These are phyloP conservation scores for Rhodotorula babjevae DNA, from an alignment of 768 basidiomycete species.

Conservation along the genomic window DNA sequence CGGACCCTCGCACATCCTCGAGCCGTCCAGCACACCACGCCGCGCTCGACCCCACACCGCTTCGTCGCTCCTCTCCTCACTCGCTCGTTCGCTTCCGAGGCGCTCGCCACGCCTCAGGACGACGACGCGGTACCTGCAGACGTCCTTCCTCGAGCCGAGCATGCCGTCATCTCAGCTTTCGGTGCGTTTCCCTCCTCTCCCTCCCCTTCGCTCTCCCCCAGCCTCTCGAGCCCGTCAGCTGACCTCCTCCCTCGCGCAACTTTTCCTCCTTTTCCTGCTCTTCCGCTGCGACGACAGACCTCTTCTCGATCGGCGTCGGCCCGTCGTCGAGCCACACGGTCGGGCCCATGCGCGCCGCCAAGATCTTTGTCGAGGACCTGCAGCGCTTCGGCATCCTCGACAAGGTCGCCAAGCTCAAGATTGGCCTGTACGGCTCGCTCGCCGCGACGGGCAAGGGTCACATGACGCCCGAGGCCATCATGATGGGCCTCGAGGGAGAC, in stretches of 20 bases:
- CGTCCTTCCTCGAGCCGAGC: slow-evolving; percentile 54
- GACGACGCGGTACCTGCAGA: neutral
- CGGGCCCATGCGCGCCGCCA: slow-evolving; percentile 74
- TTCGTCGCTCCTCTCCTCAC: neutral
- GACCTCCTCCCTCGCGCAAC: too few species aligned
- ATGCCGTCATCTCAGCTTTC: slow-evolving; percentile 48
- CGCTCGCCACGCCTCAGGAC: neutral
- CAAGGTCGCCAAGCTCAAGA: slow-evolving; percentile 74
- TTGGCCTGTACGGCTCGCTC: slow-evolving; percentile 84
- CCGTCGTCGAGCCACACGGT: slow-evolving; percentile 65
- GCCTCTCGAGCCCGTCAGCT: too few species aligned
- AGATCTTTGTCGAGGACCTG: slow-evolving; percentile 53
- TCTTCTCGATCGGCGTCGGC: slow-evolving; percentile 48
- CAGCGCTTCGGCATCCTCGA: slow-evolving; percentile 64
- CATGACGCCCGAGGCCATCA: slow-evolving; percentile 47
- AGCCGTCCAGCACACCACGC: neutral
- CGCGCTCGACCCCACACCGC: neutral
- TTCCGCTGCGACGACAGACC: neutral
- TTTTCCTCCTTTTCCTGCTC: neutral
- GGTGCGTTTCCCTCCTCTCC: slow-evolving; percentile 7
- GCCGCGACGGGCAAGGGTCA: slow-evolving; percentile 70
- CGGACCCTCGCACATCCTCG: too few species aligned
- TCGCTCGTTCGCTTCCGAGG: neutral
- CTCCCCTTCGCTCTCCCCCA: slow-evolving; percentile 50
- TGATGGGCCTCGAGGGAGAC: slow-evolving; percentile 42